These are phyloP conservation scores for Hemileccinum rubropunctum DNA, from an alignment of 768 basidiomycete species.

Conservation along the genomic window DNA sequence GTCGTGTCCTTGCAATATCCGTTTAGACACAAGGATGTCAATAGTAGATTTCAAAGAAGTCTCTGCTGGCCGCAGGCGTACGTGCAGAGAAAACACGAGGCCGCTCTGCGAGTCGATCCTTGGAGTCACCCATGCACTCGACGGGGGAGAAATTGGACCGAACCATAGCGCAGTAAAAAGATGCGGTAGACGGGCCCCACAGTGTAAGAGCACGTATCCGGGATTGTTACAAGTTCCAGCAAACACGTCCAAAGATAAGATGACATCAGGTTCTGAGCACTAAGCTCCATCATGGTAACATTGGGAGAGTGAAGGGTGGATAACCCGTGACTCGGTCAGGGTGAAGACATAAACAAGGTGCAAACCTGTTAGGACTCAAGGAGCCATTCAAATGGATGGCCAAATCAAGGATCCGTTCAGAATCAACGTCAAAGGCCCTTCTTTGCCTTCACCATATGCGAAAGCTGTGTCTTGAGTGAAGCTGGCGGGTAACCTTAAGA, in stretches of 20 bases:
- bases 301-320: neutral
- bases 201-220: constrained; percentile 39
- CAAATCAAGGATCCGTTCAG: constrained; percentile 23
- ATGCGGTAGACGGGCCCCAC: constrained; percentile 28
- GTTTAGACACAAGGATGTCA: constrained; percentile 33
- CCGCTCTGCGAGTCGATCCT: constrained; percentile 32
- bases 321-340: neutral
- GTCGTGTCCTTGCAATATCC: constrained; percentile 38
- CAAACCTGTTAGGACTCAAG: constrained; percentile 13
- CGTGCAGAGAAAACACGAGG: constrained; percentile 36
- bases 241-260: constrained; percentile 27
- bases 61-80: constrained; percentile 28
- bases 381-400: constrained; percentile 8
- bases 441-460: constrained; percentile 28
- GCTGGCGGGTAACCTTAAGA: constrained; percentile 34
- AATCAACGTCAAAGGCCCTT: constrained; percentile 4
- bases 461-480: constrained; percentile 29
- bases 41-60: constrained; percentile 18
- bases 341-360: neutral
- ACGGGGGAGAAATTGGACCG: constrained; percentile 28
- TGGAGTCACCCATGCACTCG: constrained; percentile 12
- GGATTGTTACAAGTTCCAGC: constrained; percentile 37
- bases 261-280: neutral
- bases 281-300: neutral
- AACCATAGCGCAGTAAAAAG: constrained; percentile 23